phyloP scores from a whole-genome alignment of 192 early-diverging fungal genomes.

The Backusella australiensis region DNA sequence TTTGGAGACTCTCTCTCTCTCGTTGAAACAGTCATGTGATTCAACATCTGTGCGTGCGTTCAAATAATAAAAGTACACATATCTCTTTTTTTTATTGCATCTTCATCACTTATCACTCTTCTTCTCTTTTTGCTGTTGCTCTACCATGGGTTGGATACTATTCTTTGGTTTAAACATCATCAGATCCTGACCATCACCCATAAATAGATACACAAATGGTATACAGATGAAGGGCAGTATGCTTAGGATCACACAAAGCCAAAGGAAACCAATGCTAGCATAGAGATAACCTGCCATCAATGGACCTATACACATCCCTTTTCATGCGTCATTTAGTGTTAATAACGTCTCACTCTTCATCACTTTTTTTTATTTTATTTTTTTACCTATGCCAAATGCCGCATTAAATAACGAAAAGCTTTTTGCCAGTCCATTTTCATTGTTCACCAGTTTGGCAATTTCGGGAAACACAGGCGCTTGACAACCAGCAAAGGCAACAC shows the following conservation, averaged over 20 bases:
- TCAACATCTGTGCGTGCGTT: not conserved
- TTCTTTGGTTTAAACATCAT: not conserved
- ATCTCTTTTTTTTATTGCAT: not conserved
- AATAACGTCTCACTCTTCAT: not conserved
- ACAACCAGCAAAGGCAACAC: conserved; percentile 35
- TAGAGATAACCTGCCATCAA: conserved; percentile 24
- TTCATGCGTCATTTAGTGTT: not conserved
- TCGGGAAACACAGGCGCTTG: conserved; percentile 44
- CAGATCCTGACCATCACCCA: not conserved
- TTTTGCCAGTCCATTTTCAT: conserved; percentile 39
- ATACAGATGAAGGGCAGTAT: conserved; percentile 12
- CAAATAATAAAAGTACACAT: not conserved
- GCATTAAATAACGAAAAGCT: conserved; percentile 46
- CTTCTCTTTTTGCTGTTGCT: not conserved
- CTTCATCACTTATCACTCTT: not conserved
- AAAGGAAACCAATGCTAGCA: conserved; percentile 31
- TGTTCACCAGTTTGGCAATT: conserved; percentile 36
- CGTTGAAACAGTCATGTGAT: not conserved
- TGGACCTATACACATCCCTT: conserved; percentile 31
- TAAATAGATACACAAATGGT: conserved; percentile 17
- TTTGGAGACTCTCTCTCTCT: not conserved
- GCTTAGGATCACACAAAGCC: conserved; percentile 25
- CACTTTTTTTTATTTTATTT: not conserved
- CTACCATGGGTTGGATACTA: not conserved
- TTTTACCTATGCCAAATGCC: conserved; percentile 32